A percentile compares a stretch with the other conserved stretches of the same genome.
These are phyloP conservation scores for Golovinomyces cichoracearum DNA, from an alignment of 2,329 filamentous ascomycete species.

Conservation along the genomic window DNA sequence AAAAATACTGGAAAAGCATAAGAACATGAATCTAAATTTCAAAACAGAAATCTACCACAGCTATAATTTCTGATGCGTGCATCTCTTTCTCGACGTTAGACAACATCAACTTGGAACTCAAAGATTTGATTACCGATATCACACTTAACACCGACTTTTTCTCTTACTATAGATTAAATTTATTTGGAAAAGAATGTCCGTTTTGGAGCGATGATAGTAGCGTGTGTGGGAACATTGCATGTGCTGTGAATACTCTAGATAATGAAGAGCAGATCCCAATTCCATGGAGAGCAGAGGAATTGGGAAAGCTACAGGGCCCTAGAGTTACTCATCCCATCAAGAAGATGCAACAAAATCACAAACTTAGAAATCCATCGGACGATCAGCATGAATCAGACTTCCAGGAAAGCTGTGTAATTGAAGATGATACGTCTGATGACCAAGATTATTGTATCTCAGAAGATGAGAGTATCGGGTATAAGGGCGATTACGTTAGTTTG, in stretches of 20 bases:
- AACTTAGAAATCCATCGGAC: constrained; percentile 45
- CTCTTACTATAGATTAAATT: constrained; percentile 82
- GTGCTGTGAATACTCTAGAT: constrained; percentile 80
- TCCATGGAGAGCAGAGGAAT: constrained; percentile 74
- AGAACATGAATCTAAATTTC: no score
- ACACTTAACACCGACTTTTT: constrained; percentile 88
- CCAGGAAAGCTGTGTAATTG: constrained; percentile 85
- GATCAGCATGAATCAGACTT: constrained; percentile 65
- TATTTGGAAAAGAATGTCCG: constrained; percentile 82
- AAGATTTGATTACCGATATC: constrained; percentile 52
- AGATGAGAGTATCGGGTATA: constrained; percentile 61
- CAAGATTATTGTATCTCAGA: constrained; percentile 92
- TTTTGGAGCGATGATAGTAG: constrained; percentile 88
- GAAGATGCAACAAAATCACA: constrained; percentile 41
- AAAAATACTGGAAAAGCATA: no score
- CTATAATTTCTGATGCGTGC: constrained; percentile 82
- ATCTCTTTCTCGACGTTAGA: constrained; percentile 83
- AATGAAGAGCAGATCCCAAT: constrained; percentile 82
- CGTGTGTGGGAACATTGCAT: constrained; percentile 92
- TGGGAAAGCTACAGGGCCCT: constrained; percentile 78
- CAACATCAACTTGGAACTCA: constrained; percentile 48
- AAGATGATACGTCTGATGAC: constrained; percentile 92
- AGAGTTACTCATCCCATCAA: constrained; percentile 69
- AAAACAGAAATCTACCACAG: constrained; percentile 54
- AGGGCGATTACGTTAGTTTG: constrained; percentile 90